These are phyloP conservation scores for Musa acuminata DNA, from an alignment of 176 grass and related monocot species.

Conservation along the genomic window DNA sequence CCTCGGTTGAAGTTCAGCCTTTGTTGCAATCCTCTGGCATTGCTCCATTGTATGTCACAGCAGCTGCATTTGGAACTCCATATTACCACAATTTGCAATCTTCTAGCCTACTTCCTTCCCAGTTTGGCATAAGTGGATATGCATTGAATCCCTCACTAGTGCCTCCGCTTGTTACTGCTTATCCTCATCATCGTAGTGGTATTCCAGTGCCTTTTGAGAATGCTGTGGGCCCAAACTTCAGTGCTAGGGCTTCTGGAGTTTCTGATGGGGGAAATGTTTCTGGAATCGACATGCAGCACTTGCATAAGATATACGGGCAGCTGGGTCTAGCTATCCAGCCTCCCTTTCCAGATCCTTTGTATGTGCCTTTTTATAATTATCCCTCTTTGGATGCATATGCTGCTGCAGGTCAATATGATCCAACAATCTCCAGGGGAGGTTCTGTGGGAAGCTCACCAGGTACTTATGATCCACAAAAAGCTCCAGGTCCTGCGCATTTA, in stretches of 20 bases:
- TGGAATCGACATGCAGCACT: constrained; percentile 52
- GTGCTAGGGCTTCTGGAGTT: constrained; percentile 45
- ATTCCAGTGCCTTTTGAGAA: constrained; percentile 39
- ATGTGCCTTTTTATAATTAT: constrained; percentile 58
- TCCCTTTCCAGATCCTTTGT: constrained; percentile 55
- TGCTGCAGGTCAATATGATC: constrained; percentile 54
- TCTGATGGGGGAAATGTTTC: constrained; percentile 31
- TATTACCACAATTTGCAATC: constrained; percentile 60
- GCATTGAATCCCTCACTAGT: constrained; percentile 47
- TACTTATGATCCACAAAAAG: constrained; percentile 51
- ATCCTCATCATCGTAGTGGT: constrained; percentile 52
- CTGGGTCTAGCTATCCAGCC: constrained; percentile 46
- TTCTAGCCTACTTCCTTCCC: constrained; percentile 35
- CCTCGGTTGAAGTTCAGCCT: constrained; percentile 47
- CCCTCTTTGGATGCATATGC: constrained; percentile 46
- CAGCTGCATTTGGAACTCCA: constrained; percentile 42
- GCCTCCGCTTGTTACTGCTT: constrained; percentile 49
- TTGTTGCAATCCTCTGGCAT: constrained; percentile 39
- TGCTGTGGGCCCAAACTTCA: constrained; percentile 53
- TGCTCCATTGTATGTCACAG: constrained; percentile 48
- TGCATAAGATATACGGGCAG: constrained; percentile 74
- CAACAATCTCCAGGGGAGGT: constrained; percentile 42
- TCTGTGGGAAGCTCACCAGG: constrained; percentile 36
- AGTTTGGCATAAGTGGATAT: constrained; percentile 45
- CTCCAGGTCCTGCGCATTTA: constrained; percentile 26